Conservation (phyloP, 2,329 filamentous ascomycete genomes). For the Leptographium procerum region DNA sequence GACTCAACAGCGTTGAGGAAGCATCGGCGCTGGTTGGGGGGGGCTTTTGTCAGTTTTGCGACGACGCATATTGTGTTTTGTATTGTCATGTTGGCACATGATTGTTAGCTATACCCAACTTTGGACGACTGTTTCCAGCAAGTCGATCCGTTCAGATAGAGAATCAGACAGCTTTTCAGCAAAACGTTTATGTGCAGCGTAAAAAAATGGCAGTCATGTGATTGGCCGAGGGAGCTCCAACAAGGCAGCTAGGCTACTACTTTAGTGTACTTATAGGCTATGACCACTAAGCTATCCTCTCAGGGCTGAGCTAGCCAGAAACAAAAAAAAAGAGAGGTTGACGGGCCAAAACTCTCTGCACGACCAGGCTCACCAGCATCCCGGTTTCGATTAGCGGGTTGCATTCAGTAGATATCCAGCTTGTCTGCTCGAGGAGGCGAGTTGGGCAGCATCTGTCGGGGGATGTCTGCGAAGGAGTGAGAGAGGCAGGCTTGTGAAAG, state of each 20-base stretch:
- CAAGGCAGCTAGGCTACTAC: slow-evolving; percentile 3
- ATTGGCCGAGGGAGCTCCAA: neutral
- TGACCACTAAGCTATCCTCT: neutral
- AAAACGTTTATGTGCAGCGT: neutral
- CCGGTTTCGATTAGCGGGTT: too few species aligned
- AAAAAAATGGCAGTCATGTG: neutral
- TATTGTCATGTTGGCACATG: slow-evolving; percentile 3
- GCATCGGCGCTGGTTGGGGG: neutral
- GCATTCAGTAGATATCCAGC: neutral
- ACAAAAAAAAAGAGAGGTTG: neutral
- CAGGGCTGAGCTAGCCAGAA: neutral
- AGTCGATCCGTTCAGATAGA: neutral
- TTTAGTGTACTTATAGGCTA: neutral
- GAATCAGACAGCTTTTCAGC: slow-evolving; percentile 2
- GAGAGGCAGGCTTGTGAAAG: too few species aligned
- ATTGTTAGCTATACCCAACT: slow-evolving; percentile 2
- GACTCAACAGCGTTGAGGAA: neutral
- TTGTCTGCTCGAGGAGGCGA: neutral
- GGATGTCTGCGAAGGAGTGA: neutral
- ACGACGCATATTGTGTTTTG: slow-evolving; percentile 1
- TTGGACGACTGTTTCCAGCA: slow-evolving; percentile 1
- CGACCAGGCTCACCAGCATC: neutral
- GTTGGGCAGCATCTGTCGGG: neutral
- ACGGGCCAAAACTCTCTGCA: neutral
- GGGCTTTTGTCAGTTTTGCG: neutral